Conservation (phyloP, 352 stramenopile genomes). For the Globisporangium sylvaticum region DNA sequence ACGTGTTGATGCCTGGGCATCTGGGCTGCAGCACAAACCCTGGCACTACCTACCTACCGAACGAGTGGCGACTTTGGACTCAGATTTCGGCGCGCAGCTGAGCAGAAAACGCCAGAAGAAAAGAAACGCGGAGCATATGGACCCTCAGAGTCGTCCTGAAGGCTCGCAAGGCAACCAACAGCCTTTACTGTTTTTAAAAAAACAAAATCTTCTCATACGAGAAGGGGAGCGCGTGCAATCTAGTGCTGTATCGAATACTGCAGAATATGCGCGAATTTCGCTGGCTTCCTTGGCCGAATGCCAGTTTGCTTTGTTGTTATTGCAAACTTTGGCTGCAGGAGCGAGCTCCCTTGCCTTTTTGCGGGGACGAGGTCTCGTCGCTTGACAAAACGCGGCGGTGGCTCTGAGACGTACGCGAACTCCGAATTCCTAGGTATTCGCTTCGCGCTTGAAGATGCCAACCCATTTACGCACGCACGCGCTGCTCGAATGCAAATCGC, state of each 20-base stretch:
- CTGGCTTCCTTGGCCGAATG: not conserved
- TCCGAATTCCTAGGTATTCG: not conserved
- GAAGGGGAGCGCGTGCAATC: not conserved
- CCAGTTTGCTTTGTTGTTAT: not conserved
- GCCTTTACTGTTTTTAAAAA: not conserved
- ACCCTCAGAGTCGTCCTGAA: not conserved
- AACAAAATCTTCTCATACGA: not conserved
- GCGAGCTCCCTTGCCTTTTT: not conserved
- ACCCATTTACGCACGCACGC: not conserved
- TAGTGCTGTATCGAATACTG: not conserved
- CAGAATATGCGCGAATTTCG: not conserved
- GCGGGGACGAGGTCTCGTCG: not conserved
- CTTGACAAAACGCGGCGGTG: not conserved
- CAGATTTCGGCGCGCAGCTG: not conserved
- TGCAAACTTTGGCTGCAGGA: not conserved
- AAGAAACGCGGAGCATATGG: not conserved
- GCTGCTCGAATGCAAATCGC: not conserved
- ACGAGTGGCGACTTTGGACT: not conserved
- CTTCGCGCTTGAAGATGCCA: not conserved
- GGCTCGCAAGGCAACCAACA: not conserved
- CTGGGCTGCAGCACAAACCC: not conserved
- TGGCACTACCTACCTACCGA: not conserved
- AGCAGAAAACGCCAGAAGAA: not conserved
- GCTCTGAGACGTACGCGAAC: not conserved
- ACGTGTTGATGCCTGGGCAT: too few relatives aligned